A percentile compares a stretch with the other conserved stretches of the same genome.
These are phyloP conservation scores for Peronospora farinosa DNA, from an alignment of 352 stramenopile genomes.

Conservation along the genomic window DNA sequence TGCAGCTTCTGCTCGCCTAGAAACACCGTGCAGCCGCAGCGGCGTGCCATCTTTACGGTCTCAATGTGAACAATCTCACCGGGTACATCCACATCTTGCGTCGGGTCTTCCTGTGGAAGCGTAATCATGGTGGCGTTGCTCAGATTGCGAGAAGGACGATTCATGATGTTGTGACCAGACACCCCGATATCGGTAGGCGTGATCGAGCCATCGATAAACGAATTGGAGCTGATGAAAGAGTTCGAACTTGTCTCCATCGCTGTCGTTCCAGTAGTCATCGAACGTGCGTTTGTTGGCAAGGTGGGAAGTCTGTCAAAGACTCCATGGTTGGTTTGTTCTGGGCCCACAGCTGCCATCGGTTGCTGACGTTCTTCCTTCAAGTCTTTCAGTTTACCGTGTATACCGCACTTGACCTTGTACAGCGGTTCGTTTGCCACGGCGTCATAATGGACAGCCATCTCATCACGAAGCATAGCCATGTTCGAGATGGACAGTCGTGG, in stretches of 20 bases:
- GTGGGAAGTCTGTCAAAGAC: slow-evolving; percentile 14
- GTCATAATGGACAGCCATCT: slow-evolving; percentile 64
- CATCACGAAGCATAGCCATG: slow-evolving; percentile 54
- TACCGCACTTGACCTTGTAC: slow-evolving; percentile 50
- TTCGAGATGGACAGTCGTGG: slow-evolving; percentile 63
- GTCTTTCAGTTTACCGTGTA: slow-evolving; percentile 36
- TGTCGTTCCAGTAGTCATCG: slow-evolving; percentile 17
- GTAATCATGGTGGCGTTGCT: slow-evolving; percentile 37
- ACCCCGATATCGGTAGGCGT: slow-evolving; percentile 21
- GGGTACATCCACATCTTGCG: slow-evolving; percentile 59
- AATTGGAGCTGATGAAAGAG: slow-evolving; percentile 18
- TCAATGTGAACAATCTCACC: slow-evolving; percentile 69
- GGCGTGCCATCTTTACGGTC: slow-evolving; percentile 43
- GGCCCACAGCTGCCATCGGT: slow-evolving; percentile 13
- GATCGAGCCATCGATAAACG: slow-evolving; percentile 10
- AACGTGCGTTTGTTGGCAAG: slow-evolving; percentile 13
- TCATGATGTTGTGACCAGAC: slow-evolving; percentile 22
- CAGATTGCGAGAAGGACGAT: slow-evolving; percentile 27
- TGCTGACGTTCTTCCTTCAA: slow-evolving; percentile 25
- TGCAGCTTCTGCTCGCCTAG: slow-evolving; percentile 62
- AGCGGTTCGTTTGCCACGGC: slow-evolving; percentile 55
- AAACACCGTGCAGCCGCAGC: slow-evolving; percentile 59
- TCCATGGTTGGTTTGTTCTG: slow-evolving; percentile 10
- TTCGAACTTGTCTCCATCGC: slow-evolving; percentile 16
- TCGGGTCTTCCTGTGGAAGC: slow-evolving; percentile 36